Evolutionary conservation across 768 basidiomycete genomes (phyloP), one percentile per base, ranked within the genome.

Genomic region (Hirschioporus abietinus): DNA sequence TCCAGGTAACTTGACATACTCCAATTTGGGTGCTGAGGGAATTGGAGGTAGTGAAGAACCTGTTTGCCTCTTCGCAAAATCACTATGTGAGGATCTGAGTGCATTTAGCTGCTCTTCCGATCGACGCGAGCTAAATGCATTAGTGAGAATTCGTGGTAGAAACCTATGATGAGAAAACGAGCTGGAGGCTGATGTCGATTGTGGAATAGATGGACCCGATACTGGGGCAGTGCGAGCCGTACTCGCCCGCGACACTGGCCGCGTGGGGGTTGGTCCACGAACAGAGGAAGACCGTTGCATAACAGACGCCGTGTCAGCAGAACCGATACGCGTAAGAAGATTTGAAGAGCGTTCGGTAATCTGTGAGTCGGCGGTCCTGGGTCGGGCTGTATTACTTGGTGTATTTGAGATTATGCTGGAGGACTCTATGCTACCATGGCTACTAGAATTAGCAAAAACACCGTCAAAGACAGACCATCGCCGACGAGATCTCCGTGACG

Each of bases 1-100:
- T 26, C 94, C 91, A 1, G 95, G 94, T 10, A 96, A 83, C 77
- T 96, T 96, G 66, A 95, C 90, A 72, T 94, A 95, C 75, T 96
- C 94, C 52, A 96, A 77, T 74, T 95, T 94, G 0, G 92, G 91
- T 10, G 92, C 88, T 24, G 91, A 88, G 1, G 85, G 77, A 68
- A 86, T 88, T 3, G 81, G 76, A 8, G 81, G 72, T 1, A 76
- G 64, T 1, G 79, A 76, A 10, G 77, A 68, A 18, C 75, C 75
- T 15, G 75, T 67, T 1, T 71, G 69, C 34, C 75, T 76, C 68
- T 76, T 81, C 63, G 74, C 70, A 4, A 72, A 69, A n/a, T 87
- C 86, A 25, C 71, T 65, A 63, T 84, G 83, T 1, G 74, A 66
- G n/a, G 74, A 75, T 66, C 79, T 82, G 25, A 76, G 72, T 1